Evolutionary conservation across 140 eudicot species (phyloP), one percentile per base, ranked within the genome.

Genomic region (Cichorium intybus): DNA sequence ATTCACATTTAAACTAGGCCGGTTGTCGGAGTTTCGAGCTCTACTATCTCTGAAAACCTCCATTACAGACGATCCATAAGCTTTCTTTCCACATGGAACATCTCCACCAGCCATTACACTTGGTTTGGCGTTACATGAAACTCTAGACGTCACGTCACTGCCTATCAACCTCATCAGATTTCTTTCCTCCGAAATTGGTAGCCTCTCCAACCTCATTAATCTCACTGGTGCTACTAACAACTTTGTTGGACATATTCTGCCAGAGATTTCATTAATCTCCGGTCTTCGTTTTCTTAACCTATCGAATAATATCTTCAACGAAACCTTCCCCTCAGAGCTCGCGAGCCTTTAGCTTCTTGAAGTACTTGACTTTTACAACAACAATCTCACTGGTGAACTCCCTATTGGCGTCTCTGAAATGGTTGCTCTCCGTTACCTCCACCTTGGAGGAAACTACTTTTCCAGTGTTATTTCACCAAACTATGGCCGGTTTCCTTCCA

Each of bases 121-220:
- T 86, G 90, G 90, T 16, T 41, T 1, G 85, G 85, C 27, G 75
- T 86, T 65, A 71, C 74, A 7, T 86, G 95, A 77, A 76, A 72
- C 48, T 4, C 69, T 23, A 15, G 29, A 50, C 82, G 68, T 18
- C 86, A 66, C 52, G 86, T 79, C n/a, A 79, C 66, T 20, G 60
- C 79, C 1, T 23, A 55, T 80, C 18, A 73, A 79, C 45, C 78
- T 86, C 76, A 49, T 80, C 69, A 89, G 95, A 1, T 56, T 66
- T 7, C 80, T 86, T 24, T 77, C 88, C 54, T 67, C 89, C n/a
- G 80, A 77, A 64, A 34, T 86, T n/a, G 80, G 66, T 26, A 60
- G 60, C 56, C 80, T 86, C 45, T 59, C 29, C 0, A 47, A 10
- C 72, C 82, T 86, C n/a, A 29, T 18, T 6, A 70, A 71, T 62